phyloP scores from a whole-genome alignment of 78 protist species.

The Diacronema lutheri region DNA sequence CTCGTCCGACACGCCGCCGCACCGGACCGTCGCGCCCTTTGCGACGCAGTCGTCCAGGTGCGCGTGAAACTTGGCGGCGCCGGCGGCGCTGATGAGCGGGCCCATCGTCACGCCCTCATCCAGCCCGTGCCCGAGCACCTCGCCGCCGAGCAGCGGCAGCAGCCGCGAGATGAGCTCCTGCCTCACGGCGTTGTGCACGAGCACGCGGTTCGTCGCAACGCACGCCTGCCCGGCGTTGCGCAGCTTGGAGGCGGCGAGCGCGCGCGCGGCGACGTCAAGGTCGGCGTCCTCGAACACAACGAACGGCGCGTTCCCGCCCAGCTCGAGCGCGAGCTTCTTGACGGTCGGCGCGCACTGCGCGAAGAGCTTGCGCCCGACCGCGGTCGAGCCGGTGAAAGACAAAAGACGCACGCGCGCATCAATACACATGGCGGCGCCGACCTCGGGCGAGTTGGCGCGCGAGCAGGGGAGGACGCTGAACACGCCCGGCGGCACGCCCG shows the following conservation, averaged over 20 bases:
- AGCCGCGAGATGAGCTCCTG: not conserved
- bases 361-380: constrained; percentile 36
- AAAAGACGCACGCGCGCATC: constrained; percentile 14
- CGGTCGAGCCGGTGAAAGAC: constrained; percentile 55
- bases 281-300: constrained; percentile 54
- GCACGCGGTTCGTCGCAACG: constrained; percentile 44
- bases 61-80: constrained; percentile 18
- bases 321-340: constrained; percentile 34
- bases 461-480: constrained; percentile 33
- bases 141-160: not conserved
- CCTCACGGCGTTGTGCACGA: constrained; percentile 19
- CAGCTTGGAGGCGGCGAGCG: constrained; percentile 33
- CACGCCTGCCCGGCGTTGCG: constrained; percentile 60
- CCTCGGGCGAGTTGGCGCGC: not conserved
- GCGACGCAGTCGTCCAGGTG: constrained; percentile 30
- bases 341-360: constrained; percentile 18
- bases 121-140: constrained; percentile 14
- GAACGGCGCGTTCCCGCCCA: constrained; percentile 57
- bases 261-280: constrained; percentile 35
- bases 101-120: constrained; percentile 35
- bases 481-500: constrained; percentile 48
- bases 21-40: constrained; percentile 16
- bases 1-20: not conserved
- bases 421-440: constrained; percentile 22
- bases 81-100: constrained; percentile 46